Base-by-base conservation (phyloP, 495 filamentous ascomycete genomes). In the Tuber aestivum region DNA sequence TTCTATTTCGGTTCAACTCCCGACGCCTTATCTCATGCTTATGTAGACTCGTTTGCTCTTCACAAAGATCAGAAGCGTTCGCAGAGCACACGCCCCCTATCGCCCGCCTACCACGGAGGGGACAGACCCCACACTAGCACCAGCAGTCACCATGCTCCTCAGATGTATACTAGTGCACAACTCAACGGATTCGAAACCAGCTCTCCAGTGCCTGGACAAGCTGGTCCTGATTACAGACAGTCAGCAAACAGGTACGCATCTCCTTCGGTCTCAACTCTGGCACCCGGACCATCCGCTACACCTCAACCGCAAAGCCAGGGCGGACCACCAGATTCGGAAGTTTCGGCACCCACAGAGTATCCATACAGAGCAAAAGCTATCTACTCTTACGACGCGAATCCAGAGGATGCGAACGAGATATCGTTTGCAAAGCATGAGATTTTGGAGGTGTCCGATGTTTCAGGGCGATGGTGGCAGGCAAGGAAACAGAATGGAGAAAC, bases 391-490 rank as follows among this genome's bases (percentile, higher is more conserved):
- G 95, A 98, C 82, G 95, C 95, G 73, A 98, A 98, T 83, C 95
- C 95, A 3, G 94, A 98, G 79, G 95, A 99, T 81, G 94, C 94
- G 69, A 98, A 99, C 84, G 95, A 99, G 84, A 98, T 99, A 77
- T 94, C 92, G 78, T 99, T 99, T 87, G 87, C 90, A 70, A 98
- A 98, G 85, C 93, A 98, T 80, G 95, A 99, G 84, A 93, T 97
- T 74, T 87, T 99, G 68, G 95, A 99, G 84, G 95, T 99, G 74
- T 97, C 93, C 69, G 95, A 99, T 81, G 96, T 99, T 74, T 97
- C 93, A 81, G 95, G 95, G 41, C 86, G 95, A 85, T 99, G 95
- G 95, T 99, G 95, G 95, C 95, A 99, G 86, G 95, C 95, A 77
- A 90, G 93, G 86, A 97, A 98, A 86, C 89, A 93, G 83, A 97